Evolutionary conservation across 495 filamentous ascomycete genomes (phyloP).

Genomic region (Hypoxylon cercidicola): DNA sequence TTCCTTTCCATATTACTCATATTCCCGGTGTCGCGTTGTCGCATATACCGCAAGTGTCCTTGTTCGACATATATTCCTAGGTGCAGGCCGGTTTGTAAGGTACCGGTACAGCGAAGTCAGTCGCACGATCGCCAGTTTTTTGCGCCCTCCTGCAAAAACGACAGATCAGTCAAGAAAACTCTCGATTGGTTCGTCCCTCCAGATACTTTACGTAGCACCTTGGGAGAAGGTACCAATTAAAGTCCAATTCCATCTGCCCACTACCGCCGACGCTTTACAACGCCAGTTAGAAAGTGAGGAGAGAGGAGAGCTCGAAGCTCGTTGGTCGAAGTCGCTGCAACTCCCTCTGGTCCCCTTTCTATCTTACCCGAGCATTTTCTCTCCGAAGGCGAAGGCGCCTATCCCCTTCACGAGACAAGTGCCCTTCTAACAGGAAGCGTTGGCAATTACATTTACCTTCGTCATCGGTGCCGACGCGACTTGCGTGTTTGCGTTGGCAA

Average conservation of each 20-base stretch:
- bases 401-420: constrained; percentile 22
- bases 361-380: constrained; percentile 4
- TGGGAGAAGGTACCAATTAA: constrained; percentile 23
- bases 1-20: constrained; percentile 6
- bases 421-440: constrained; percentile 1
- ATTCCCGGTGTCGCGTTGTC: constrained; percentile 8
- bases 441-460: constrained; percentile 13
- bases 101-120: background rate
- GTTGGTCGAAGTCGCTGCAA: constrained; percentile 32
- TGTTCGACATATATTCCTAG: background rate
- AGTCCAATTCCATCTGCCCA: constrained; percentile 26
- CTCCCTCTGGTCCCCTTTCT: constrained; percentile 24
- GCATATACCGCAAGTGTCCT: constrained; percentile 9
- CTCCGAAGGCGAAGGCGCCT: constrained; percentile 3
- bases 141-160: constrained; percentile 30
- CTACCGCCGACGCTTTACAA: constrained; percentile 28
- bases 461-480: constrained; percentile 18
- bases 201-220: constrained; percentile 22
- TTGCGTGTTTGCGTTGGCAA: constrained; percentile 14
- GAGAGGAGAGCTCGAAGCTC: constrained; percentile 32
- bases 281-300: constrained; percentile 20
- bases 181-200: constrained; percentile 24
- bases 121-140: constrained; percentile 20
- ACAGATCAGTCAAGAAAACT: constrained; percentile 29
- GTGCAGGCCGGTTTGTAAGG: constrained; percentile 4